Evolutionary conservation across 129 eudicot species (phyloP).

Genomic region (Silybum marianum): DNA sequence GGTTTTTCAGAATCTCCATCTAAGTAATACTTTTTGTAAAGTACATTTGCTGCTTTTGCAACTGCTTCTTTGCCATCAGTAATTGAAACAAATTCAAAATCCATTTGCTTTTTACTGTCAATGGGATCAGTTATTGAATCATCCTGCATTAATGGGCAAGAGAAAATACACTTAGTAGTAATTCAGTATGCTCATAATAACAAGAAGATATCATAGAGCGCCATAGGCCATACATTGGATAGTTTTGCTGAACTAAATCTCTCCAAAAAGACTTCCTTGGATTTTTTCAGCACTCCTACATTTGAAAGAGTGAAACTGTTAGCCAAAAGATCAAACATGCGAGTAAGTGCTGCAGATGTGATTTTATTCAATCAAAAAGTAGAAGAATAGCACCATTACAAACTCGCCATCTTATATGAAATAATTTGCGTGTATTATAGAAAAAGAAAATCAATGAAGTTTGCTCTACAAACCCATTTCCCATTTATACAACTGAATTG

Average conservation of each 20-base stretch:
- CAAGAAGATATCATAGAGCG: slow-evolving; percentile 22
- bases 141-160: slow-evolving; percentile 46
- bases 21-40: slow-evolving; percentile 56
- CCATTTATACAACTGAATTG: slow-evolving; percentile 1
- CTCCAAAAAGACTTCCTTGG: slow-evolving; percentile 49
- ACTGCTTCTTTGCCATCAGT: slow-evolving; percentile 81
- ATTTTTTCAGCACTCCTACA: slow-evolving; percentile 81
- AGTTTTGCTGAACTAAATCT: slow-evolving; percentile 39
- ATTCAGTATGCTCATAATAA: background rate
- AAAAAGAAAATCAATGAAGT: background rate
- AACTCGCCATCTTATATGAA: background rate
- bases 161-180: background rate
- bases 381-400: background rate
- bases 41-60: slow-evolving; percentile 76
- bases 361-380: background rate
- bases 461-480: slow-evolving; percentile 4
- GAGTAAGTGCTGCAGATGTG: background rate
- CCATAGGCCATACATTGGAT: slow-evolving; percentile 41
- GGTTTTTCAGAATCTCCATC: slow-evolving; percentile 43
- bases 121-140: slow-evolving; percentile 28
- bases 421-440: background rate
- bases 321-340: slow-evolving; percentile 11
- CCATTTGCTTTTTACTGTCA: slow-evolving; percentile 32
- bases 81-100: slow-evolving; percentile 62
- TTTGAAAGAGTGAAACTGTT: background rate